Base-by-base conservation (phyloP, 2,329 filamentous ascomycete species). In the Pseudogymnoascus destructans region DNA sequence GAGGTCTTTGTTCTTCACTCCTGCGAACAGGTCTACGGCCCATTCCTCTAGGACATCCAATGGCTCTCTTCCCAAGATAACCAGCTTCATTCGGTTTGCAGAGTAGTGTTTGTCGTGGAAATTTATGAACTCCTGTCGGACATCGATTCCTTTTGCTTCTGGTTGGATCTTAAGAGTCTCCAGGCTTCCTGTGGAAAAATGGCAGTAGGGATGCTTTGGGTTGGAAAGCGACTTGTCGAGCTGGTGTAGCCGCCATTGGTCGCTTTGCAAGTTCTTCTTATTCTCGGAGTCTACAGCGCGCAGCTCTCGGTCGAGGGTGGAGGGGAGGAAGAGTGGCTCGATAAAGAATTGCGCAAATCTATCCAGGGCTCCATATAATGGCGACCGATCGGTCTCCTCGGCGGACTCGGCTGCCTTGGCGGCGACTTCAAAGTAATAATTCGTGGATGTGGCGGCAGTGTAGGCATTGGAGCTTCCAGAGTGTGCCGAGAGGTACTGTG, bases 361-460 rank as follows among this genome's bases (percentile, higher is more conserved):
- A 68, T 89, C 85, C 33, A 89, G 73, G 2, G 84, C 85, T 23
- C 85, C 85, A 70, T 86, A 85, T 3, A 89, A 73, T 15, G 85
- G 83, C n/a, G 82, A 80, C 6, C 63, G 64, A 3, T 65, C 65
- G 63, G 78, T 73, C 30, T 80, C 75, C 57, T 78, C 73, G 35
- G 79, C 76, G 61, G 71, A 67, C 38, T 87, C 87, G 25, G 89
- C 88, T 10, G 86, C 80, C 57, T 89, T 89, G 30, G 90, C 89
- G 17, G 88, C 89, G 59, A 97, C 84, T 68, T 98, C 93, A 70
- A 98, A 98, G 73, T 88, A 97, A 75, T 95, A 98, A 73, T 97
- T 97, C 63, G 93, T 98, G 57, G 92, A 95, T 1, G 89, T 95
- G 4, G 88, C 78, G 13, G 87, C 90, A 1, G 93, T 98, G 71